Base-by-base conservation (phyloP, 2,329 filamentous ascomycete genomes). In the Talaromyces pinophilus region DNA sequence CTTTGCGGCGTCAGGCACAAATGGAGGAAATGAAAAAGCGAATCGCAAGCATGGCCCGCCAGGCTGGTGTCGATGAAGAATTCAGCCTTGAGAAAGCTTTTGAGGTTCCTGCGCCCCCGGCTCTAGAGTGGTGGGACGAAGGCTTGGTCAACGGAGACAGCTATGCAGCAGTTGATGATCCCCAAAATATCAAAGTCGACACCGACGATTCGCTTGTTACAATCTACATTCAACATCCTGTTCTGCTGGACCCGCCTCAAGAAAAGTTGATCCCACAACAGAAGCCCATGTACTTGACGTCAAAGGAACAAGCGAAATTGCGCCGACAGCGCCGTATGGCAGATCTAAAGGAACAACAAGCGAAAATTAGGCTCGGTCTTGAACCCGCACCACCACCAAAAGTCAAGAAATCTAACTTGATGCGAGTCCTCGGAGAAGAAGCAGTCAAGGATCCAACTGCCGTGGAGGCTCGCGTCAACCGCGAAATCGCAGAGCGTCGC, bases 91-190 rank as follows among this genome's bases (percentile, higher is more conserved):
- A 99, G 77, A 96, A 94, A 77, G 91, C 92, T 38, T 98, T 94
- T 76, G 80, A 95, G 3, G 87, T 97, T 5, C 90, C 94, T 69
- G 84, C 86, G 38, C 95, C 95, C 10, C 95, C 95, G 3, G 90
- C 90, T 7, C 86, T 98, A 50, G 95, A 99, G 78, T 99, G 95
- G 95, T 98, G 94, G 92, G 95, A 99, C 72, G 93, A 98, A 80
- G 92, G 89, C 2, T 82, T 98, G 19, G 84, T 96, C 17, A 85
- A 90, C 62, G 92, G 90, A 50, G 85, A 86, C 50, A 89, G 86
- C 64, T 97, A 98, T 79, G 85, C 89, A 67, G 84, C 85, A 67
- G 86, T 95, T 66, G 86, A 90, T 30, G 81, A 90, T 67, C 82
- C 86, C 0, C 79, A 81, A 17, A 88, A 86, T 52, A 82, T 95